A percentile compares a stretch with the other conserved stretches of the same genome.
Conservation (phyloP, 2,329 filamentous ascomycete genomes). For the Epichloe aotearoae region DNA sequence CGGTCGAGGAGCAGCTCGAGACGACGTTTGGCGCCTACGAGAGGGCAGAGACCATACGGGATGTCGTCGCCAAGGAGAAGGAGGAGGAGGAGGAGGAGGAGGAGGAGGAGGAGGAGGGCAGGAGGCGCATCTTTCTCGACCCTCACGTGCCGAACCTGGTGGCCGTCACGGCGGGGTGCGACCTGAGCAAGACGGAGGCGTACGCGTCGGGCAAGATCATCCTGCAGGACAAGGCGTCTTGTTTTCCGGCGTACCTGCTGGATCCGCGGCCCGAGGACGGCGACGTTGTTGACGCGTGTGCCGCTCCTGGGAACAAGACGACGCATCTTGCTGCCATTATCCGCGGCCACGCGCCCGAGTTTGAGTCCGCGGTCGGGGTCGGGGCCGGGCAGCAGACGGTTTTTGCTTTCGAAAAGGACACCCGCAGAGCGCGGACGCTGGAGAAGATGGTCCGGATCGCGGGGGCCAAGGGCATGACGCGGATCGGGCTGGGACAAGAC, state of each 20-base stretch:
- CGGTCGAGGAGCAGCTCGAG: conserved; percentile 56
- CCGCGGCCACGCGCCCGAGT: conserved; percentile 26
- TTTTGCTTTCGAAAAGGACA: conserved; percentile 70
- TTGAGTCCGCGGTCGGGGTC: conserved; percentile 15
- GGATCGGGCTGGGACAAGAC: conserved; percentile 61
- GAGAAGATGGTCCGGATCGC: conserved; percentile 74
- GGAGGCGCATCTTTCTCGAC: conserved; percentile 57
- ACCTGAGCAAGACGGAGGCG: conserved; percentile 59
- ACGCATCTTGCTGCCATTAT: conserved; percentile 79
- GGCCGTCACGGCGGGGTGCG: conserved; percentile 57
- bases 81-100: too few relatives aligned
- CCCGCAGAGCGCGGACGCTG: conserved; percentile 56
- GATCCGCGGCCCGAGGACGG: conserved; percentile 54
- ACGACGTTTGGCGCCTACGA: conserved; percentile 58
- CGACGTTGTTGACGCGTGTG: conserved; percentile 81
- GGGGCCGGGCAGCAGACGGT: conserved; percentile 34
- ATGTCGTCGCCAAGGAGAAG: conserved; percentile 34
- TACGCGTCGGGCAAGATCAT: conserved; percentile 72
- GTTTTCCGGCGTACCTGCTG: conserved; percentile 84
- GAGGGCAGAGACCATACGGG: conserved; percentile 39
- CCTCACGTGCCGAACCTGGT: conserved; percentile 71
- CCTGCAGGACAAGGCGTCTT: conserved; percentile 92
- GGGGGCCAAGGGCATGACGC: conserved; percentile 52
- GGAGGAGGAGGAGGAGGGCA: too few relatives aligned
- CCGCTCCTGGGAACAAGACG: conserved; percentile 94